These are phyloP conservation scores for Elongisporangium undulatum DNA, from an alignment of 352 stramenopile species.

Conservation along the genomic window DNA sequence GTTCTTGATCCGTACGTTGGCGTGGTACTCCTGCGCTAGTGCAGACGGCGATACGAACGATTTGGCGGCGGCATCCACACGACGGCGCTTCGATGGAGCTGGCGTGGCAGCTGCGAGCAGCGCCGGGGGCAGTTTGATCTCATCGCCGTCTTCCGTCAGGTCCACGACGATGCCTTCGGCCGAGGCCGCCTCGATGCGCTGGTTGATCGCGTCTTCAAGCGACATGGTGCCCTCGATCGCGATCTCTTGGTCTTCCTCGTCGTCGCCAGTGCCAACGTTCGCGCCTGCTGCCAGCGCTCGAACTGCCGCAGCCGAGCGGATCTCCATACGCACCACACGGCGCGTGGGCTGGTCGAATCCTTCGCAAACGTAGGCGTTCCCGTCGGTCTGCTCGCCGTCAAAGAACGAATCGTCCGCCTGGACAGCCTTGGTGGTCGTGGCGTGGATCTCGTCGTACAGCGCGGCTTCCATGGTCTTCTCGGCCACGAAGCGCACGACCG, in stretches of 20 bases:
- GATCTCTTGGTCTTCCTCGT: conserved; percentile 52
- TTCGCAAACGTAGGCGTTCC: conserved; percentile 51
- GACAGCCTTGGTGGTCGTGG: conserved; percentile 28
- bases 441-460: conserved; percentile 77
- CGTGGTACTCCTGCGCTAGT: neutral
- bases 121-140: conserved; percentile 9
- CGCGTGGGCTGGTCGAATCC: conserved; percentile 51
- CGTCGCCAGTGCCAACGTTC: conserved; percentile 1
- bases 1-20: neutral
- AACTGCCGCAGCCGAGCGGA: conserved; percentile 6
- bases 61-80: conserved; percentile 5
- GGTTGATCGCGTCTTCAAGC: conserved; percentile 67
- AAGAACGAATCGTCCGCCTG: conserved; percentile 63
- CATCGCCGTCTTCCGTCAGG: conserved; percentile 51
- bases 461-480: conserved; percentile 67
- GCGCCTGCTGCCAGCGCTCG: neutral
- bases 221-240: conserved; percentile 69
- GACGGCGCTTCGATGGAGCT: conserved; percentile 29
- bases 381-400: conserved; percentile 39
- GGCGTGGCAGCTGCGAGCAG: conserved; percentile 3
- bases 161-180: conserved; percentile 62
- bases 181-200: conserved; percentile 40
- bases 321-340: conserved; percentile 56
- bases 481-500: conserved; percentile 70
- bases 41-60: neutral